A percentile compares a stretch with the other conserved stretches of the same genome.
phyloP scores from a whole-genome alignment of 352 stramenopile species.

The Globisporangium barbulae region DNA sequence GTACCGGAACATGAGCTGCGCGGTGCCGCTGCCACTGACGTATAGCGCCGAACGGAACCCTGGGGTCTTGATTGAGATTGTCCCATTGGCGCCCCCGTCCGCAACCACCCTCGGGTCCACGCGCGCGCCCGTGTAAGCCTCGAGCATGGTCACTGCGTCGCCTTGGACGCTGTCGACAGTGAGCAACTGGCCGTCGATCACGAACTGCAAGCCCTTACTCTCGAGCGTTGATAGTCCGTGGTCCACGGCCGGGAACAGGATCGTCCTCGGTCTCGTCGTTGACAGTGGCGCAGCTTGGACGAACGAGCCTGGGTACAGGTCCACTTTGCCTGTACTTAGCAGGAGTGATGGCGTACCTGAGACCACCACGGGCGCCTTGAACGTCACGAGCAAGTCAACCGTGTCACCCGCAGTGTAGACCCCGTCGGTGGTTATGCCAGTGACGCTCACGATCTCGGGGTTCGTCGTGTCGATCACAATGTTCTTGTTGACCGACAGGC shows the following conservation, averaged over 20 bases:
- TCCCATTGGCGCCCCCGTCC: background rate
- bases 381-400: constrained; percentile 51
- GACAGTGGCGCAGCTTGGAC: constrained; percentile 34
- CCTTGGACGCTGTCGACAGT: constrained; percentile 42
- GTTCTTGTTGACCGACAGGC: constrained; percentile 66
- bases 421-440: constrained; percentile 25
- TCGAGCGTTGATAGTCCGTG: constrained; percentile 37
- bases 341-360: constrained; percentile 40
- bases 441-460: constrained; percentile 43
- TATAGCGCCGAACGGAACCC: constrained; percentile 52
- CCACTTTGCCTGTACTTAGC: constrained; percentile 43
- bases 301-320: constrained; percentile 54
- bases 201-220: constrained; percentile 51
- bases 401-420: constrained; percentile 63
- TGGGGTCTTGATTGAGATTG: constrained; percentile 40
- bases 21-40: constrained; percentile 41
- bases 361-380: constrained; percentile 60
- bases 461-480: constrained; percentile 68
- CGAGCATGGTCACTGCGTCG: constrained; percentile 49
- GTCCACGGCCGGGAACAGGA: constrained; percentile 50
- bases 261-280: constrained; percentile 19
- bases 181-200: constrained; percentile 45
- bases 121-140: constrained; percentile 41
- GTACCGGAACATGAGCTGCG: constrained; percentile 50
- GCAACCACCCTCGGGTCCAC: constrained; percentile 32